Base-by-base conservation (phyloP, 768 basidiomycete species). In the Lyophyllum semitale region DNA sequence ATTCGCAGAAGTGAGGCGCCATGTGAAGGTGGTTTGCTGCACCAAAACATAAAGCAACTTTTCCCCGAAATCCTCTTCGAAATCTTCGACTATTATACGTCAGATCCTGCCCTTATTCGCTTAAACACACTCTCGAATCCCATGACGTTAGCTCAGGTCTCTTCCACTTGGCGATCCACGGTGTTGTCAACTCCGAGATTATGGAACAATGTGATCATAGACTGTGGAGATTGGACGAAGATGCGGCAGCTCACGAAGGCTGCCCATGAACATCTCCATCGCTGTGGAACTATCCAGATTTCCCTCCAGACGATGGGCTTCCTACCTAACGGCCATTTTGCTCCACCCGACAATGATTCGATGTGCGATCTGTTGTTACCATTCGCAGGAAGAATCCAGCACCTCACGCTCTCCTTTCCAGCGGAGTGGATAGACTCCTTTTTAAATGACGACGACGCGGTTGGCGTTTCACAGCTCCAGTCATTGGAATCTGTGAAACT, bases 61-160 rank as follows among this genome's bases (percentile, higher is more conserved):
- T 56, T 56, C 3, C 22, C 15, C 17, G 59, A 60, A n/a, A 26
- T 60, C 9, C 52, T 60, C 4, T 54, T 43, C 49, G 53, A 60
- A 15, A 48, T 57, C 18, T 57, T 60, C n/a, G 32, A 41, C 43
- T 26, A 54, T 15, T 57, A 23, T 9, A 32, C 47, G 23, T 26
- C 38, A 2, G 45, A 55, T 6, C 54, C 44, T 30, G 30, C 23
- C 4, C 20, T 50, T 9, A 38, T 58, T 9, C 18, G 44, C 4
- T 13, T 38, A 29, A 52, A n/a, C 18, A n/a, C 30, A 7, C 27
- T 18, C 11, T 52, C 54, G 15, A 54, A 33, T 1, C 48, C 49
- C 12, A 9, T 48, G 18, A 32, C 30, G 2, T 4, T 61, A 23
- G 32, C 53, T 22, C 56, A 58, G 15, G 57, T 61, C 8, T 61